phyloP scores from a whole-genome alignment of 768 basidiomycete species.

The Mrakia hoshinonis region DNA sequence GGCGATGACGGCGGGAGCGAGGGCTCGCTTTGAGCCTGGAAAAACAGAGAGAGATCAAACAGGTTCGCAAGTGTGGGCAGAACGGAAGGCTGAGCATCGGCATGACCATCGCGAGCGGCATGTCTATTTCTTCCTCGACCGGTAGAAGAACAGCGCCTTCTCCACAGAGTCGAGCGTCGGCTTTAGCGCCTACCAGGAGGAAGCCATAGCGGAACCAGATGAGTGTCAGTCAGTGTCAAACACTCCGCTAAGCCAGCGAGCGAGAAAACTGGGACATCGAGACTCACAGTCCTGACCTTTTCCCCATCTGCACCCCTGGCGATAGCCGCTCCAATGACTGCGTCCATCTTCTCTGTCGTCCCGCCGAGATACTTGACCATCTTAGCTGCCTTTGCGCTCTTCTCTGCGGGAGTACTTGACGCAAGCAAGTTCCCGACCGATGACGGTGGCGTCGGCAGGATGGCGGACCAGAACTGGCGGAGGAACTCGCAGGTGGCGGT shows the following conservation, averaged over 20 bases:
- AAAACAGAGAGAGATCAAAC: too few relatives aligned
- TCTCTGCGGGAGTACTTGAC: slow-evolving; percentile 52
- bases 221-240: neutral
- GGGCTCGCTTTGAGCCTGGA: too few relatives aligned
- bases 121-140: slow-evolving; percentile 8
- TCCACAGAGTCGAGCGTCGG: slow-evolving; percentile 65
- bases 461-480: slow-evolving; percentile 86
- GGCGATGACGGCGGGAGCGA: too few relatives aligned
- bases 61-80: too few relatives aligned
- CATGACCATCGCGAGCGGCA: too few relatives aligned
- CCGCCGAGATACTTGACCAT: slow-evolving; percentile 76
- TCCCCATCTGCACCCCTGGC: slow-evolving; percentile 55
- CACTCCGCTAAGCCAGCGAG: slow-evolving; percentile 16
- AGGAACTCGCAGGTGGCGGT: slow-evolving; percentile 92
- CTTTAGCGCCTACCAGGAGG: slow-evolving; percentile 56
- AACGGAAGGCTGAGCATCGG: too few relatives aligned
- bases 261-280: slow-evolving; percentile 7
- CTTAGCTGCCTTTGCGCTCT: slow-evolving; percentile 67
- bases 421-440: slow-evolving; percentile 24
- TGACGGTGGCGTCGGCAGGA: slow-evolving; percentile 56
- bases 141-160: slow-evolving; percentile 49
- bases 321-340: slow-evolving; percentile 58
- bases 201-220: neutral
- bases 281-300: slow-evolving; percentile 58
- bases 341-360: slow-evolving; percentile 72